phyloP scores from a whole-genome alignment of 2,329 filamentous ascomycete species.

The Orbilia javanica region DNA sequence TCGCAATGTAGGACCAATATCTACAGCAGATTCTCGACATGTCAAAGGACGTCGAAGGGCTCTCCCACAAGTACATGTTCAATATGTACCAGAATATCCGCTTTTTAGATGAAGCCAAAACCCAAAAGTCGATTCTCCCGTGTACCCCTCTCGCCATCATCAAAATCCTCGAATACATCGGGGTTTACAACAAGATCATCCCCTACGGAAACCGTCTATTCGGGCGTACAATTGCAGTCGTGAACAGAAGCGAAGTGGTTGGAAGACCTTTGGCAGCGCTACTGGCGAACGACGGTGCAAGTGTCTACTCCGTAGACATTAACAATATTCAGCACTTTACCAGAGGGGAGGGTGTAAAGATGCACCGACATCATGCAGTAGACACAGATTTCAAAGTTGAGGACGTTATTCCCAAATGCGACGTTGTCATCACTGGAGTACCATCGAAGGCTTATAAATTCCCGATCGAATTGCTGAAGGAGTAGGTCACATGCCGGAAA shows the following conservation, averaged over 20 bases:
- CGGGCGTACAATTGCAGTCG: slow-evolving; percentile 93
- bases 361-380: slow-evolving; percentile 85
- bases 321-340: slow-evolving; percentile 93
- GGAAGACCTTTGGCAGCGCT: slow-evolving; percentile 91
- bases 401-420: slow-evolving; percentile 85
- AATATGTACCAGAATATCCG: slow-evolving; percentile 99
- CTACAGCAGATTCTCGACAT: slow-evolving; percentile 93
- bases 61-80: slow-evolving; percentile 93
- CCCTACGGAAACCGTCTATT: slow-evolving; percentile 93
- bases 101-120: slow-evolving; percentile 84
- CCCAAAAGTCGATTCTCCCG: slow-evolving; percentile 90
- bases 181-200: slow-evolving; percentile 95
- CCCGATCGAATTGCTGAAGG: slow-evolving; percentile 81
- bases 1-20: slow-evolving; percentile 80
- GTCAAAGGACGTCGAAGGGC: slow-evolving; percentile 92
- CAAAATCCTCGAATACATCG: slow-evolving; percentile 95
- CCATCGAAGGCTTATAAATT: slow-evolving; percentile 91
- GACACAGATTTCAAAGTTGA: slow-evolving; percentile 83
- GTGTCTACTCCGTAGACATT: slow-evolving; percentile 93
- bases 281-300: slow-evolving; percentile 94
- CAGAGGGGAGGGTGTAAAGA: slow-evolving; percentile 86
- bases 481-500: slow-evolving; percentile 64
- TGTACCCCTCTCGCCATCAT: slow-evolving; percentile 96
- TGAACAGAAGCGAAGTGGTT: slow-evolving; percentile 96
- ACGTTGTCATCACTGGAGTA: slow-evolving; percentile 94